Percentiles rank a stretch among this genome's conserved stretches.
These are phyloP conservation scores for Xerocomellus amylosporus DNA, from an alignment of 768 basidiomycete genomes.

Conservation along the genomic window DNA sequence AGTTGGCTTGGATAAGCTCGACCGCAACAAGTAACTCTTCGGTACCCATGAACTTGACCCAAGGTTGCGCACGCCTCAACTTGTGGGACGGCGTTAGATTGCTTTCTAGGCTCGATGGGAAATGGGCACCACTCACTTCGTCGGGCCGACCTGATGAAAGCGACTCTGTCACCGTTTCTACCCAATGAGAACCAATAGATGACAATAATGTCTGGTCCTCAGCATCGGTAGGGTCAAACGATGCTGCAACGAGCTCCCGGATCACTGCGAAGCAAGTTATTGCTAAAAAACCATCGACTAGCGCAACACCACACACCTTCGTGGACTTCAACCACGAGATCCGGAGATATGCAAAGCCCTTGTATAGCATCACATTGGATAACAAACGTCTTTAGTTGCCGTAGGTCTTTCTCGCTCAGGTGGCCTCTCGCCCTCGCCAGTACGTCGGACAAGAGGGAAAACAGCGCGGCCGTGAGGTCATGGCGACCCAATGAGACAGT, in stretches of 20 bases:
- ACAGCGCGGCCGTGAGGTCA: slow-evolving; percentile 29
- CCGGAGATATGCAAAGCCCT: slow-evolving; percentile 31
- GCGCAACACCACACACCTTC: slow-evolving; percentile 35
- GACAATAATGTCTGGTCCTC: slow-evolving; percentile 42
- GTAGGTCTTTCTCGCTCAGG: slow-evolving; percentile 32
- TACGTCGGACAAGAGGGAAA: slow-evolving; percentile 42
- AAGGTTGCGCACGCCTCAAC: slow-evolving; percentile 29
- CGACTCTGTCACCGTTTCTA: slow-evolving; percentile 11
- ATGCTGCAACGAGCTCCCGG: slow-evolving; percentile 36
- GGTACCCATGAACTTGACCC: slow-evolving; percentile 55
- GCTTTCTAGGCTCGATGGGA: background rate
- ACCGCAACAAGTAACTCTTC: slow-evolving; percentile 44
- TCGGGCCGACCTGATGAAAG: slow-evolving; percentile 11
- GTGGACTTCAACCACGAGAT: slow-evolving; percentile 24
- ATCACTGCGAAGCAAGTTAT: slow-evolving; percentile 37
- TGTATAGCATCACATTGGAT: slow-evolving; percentile 33
- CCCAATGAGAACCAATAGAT: slow-evolving; percentile 46
- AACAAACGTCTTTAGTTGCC: slow-evolving; percentile 43
- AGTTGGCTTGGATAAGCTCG: slow-evolving; percentile 32
- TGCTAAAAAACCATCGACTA: background rate
- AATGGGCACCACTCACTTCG: slow-evolving; percentile 7
- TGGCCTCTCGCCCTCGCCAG: slow-evolving; percentile 25
- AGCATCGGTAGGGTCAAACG: slow-evolving; percentile 36
- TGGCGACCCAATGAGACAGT: slow-evolving; percentile 16
- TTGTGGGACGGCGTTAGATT: slow-evolving; percentile 4